phyloP scores from a whole-genome alignment of 805 yeast species.

The Wickerhamomyces canadensis region DNA sequence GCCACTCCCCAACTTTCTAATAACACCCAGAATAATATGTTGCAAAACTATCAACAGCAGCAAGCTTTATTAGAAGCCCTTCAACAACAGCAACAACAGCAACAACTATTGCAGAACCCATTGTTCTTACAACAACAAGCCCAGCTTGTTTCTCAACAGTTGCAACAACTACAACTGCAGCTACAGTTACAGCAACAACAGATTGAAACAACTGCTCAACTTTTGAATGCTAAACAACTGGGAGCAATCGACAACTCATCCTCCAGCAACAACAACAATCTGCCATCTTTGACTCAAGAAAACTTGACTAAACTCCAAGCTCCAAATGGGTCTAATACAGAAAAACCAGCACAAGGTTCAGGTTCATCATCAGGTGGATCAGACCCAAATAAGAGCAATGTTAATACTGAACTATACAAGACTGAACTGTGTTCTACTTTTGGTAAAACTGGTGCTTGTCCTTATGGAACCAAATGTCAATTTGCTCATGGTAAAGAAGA shows the following conservation, averaged over 20 bases:
- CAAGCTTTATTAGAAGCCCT: conserved; percentile 16
- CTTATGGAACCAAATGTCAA: conserved; percentile 88
- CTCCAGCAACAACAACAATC: too few relatives aligned
- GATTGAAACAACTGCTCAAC: conserved; percentile 23
- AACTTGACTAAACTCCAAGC: conserved; percentile 16
- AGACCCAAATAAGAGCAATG: conserved; percentile 7
- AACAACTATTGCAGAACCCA: conserved; percentile 18
- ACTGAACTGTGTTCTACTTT: conserved; percentile 86
- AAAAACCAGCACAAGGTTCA: too few relatives aligned
- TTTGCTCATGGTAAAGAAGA: conserved; percentile 88
- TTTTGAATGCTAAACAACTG: conserved; percentile 11
- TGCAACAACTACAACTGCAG: conserved; percentile 23
- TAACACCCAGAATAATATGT: conserved; percentile 12
- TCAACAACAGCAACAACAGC: conserved; percentile 17
- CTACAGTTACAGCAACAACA: conserved; percentile 25
- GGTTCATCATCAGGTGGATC: too few relatives aligned
- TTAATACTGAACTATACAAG: conserved; percentile 72
- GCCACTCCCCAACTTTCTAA: conserved; percentile 3
- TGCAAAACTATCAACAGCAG: conserved; percentile 19
- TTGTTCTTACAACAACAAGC: conserved; percentile 22
- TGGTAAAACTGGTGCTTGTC: conserved; percentile 66
- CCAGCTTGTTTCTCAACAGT: conserved; percentile 20
- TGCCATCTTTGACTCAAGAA: conserved; percentile 20
- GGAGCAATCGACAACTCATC: conserved; percentile 7
- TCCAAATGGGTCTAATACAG: conserved; percentile 4